Base-by-base conservation (phyloP, 805 yeast genomes). In the Candida sphagnicola region DNA sequence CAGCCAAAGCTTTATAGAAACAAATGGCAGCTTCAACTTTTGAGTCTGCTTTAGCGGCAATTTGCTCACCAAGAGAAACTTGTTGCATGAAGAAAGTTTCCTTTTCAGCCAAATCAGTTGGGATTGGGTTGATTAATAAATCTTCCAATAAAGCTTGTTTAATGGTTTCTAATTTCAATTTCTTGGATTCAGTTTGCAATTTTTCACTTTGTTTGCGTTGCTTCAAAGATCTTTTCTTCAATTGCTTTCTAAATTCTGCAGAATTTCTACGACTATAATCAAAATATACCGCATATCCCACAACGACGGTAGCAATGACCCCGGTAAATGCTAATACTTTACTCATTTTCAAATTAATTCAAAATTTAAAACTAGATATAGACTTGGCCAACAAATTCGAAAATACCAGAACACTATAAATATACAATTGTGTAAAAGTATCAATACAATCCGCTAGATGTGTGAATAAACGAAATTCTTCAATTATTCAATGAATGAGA, bases 1-100 rank as follows among this genome's bases (percentile, higher is more conserved):
- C 90, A 30, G 87, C 78, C 57, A 93, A 74, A 11, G 97, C 98
- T 64, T 87, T 85, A 77, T 93, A 93, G 75, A 89, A 93, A 49
- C 82, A 77, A 50, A 90, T 72, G 28, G 99, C 98, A 32, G 97
- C 82, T 43, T 83, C 87, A 47, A 84, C 65, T 61, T 85, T 87
- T 49, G 77, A 74, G 47, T 81, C 83, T 45, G 84, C 80, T 24
- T 67, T 56, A 47, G 76, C 70, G 46, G 87, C 77, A 50, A 85
- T 70, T 61, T 82, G 85, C 65, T 91, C 98, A 60, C 96, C 98
- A 35, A 72, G 57, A 43, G 88, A 83, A 40, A 91, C 90, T 62
- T 86, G 89, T 46, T 76, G 74, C 72, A 90, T 79, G 72, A 91
- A 91, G 57, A 77, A 80, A 44, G 72, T 65, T 70, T 90, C 95